Evolutionary conservation across 2,329 filamentous ascomycete species (phyloP), one percentile per base, ranked within the genome.

Genomic region (Trichoderma endophyticum): DNA sequence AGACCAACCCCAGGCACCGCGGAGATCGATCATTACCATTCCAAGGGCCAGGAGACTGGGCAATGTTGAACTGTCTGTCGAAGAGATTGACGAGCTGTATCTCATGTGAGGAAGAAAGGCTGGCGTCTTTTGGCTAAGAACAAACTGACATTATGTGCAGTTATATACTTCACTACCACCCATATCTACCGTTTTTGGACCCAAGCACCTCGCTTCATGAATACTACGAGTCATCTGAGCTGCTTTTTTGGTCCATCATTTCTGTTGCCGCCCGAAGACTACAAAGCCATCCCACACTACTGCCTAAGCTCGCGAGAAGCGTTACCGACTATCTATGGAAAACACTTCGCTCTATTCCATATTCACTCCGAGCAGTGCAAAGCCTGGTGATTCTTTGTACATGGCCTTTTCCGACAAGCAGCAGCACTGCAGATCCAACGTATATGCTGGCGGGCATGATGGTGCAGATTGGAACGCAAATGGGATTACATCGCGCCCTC

Each of bases 371-470:
- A 14, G 66, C 26, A 28, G 66, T 69, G 7, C 66, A 69, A 21
- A 69, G 56, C 39, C 28, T 69, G 12, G 43, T 69, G 21, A 51
- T 69, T 4, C 36, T 61, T 30, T 69, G 56, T 24, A 51, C 66
- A 34, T 69, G 66, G 66, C 66, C 66, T 24, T 69, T 69, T n/a
- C 66, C 66, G 18, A 69, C 66, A 4, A 69, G 66, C 36, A 69
- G 66, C 18, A 69, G 66, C 56, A 69, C 66, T 14, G 66, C 66
- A 15, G 65, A 69, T 48, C 66, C 66, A 11, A 69, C 66, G 1
- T 69, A 69, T 21, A 69, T 69, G 66, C 36, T 69, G 6, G 66
- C 66, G 18, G 66, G 66, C 56, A 69, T 69, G 56, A 69, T 69
- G 66, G 66, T 69, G 28, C 66, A 69, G 66, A 32, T 69, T 24